Evolutionary conservation across 2,329 filamentous ascomycete species (phyloP).

Genomic region (Myriangium duriaei): DNA sequence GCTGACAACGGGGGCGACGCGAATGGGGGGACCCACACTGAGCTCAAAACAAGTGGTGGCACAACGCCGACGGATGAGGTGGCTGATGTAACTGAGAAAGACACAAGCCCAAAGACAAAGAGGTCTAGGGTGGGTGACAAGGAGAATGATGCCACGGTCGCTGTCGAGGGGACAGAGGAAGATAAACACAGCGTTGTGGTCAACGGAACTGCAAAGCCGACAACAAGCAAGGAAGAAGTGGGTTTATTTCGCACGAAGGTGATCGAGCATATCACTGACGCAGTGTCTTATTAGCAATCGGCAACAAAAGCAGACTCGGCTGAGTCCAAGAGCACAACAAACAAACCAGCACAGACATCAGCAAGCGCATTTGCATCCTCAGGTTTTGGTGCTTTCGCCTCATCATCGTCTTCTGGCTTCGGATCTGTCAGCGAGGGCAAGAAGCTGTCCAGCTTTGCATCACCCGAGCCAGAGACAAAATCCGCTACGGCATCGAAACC

Average conservation of each 20-base stretch:
- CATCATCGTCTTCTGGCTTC: slow-evolving; percentile 26
- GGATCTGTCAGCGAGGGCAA: slow-evolving; percentile 21
- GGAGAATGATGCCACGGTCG: no score
- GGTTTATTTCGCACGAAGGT: neutral
- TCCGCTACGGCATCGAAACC: slow-evolving; percentile 8
- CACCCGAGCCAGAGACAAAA: slow-evolving; percentile 11
- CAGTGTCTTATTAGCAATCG: no score
- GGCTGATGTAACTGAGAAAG: slow-evolving; percentile 14
- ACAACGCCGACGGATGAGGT: slow-evolving; percentile 3
- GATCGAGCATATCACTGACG: no score
- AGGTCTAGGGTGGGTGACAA: slow-evolving; percentile 27
- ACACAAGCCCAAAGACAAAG: slow-evolving; percentile 38
- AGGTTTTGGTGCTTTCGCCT: slow-evolving; percentile 32
- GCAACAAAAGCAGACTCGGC: neutral
- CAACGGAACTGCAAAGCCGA: slow-evolving; percentile 11
- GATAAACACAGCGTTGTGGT: slow-evolving; percentile 17
- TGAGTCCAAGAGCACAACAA: neutral
- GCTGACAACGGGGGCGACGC: slow-evolving; percentile 11
- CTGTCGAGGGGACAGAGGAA: slow-evolving; percentile 11
- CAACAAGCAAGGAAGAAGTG: no score
- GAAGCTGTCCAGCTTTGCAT: slow-evolving; percentile 20
- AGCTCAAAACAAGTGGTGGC: slow-evolving; percentile 9
- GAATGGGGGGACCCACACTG: slow-evolving; percentile 18
- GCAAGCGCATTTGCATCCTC: slow-evolving; percentile 40
- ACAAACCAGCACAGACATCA: slow-evolving; percentile 25